Base-by-base conservation (phyloP, 371 early-diverging fungal genomes). In the Umbelopsis sp. region DNA sequence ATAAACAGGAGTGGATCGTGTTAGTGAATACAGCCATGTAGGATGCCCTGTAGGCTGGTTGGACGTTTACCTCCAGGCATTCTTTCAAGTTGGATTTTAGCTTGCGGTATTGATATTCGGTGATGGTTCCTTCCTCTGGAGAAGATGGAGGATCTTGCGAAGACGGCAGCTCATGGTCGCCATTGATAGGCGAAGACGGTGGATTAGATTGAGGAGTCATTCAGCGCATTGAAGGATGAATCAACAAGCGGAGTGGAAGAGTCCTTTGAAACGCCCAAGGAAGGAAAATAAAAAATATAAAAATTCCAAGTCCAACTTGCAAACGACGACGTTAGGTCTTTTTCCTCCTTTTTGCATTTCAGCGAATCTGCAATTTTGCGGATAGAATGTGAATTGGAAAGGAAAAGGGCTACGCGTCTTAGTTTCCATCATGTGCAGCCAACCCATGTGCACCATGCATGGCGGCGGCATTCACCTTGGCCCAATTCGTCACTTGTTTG, bases 21-120 rank as follows among this genome's bases (percentile, higher is more conserved):
- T 41, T 41, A 41, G 7, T 41, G 41, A 7, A 7, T 41, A 41
- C 7, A 38, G 0, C 12, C 12, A 12, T 10, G 7, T 41, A 12
- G 1, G 7, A 41, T 3, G 7, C 41, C 1, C 12, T 41, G 12
- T 41, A 41, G 1, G 2, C 22, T 22, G 7, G 41, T 7, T 41
- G 35, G 41, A 9, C 50, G 22, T 51, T 70, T 74, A 84, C 87
- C 80, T 85, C 81, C 66, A 87, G 63, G 12, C 81, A 79, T 63
- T 86, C 86, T 69, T 84, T 85, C 48, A 89, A 70, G 65, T 81
- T 84, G 51, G 79, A 69, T 70, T 88, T 88, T 44, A 89, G 70
- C 25, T 79, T 71, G 18, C 77, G 80, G 62, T 85, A 86, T 63
- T 85, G 83, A 38, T 85, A 82, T 24, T 87, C 84, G n/a, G 76